Conservation (phyloP, 163 green algal genomes). For the Prototheca cutis region DNA sequence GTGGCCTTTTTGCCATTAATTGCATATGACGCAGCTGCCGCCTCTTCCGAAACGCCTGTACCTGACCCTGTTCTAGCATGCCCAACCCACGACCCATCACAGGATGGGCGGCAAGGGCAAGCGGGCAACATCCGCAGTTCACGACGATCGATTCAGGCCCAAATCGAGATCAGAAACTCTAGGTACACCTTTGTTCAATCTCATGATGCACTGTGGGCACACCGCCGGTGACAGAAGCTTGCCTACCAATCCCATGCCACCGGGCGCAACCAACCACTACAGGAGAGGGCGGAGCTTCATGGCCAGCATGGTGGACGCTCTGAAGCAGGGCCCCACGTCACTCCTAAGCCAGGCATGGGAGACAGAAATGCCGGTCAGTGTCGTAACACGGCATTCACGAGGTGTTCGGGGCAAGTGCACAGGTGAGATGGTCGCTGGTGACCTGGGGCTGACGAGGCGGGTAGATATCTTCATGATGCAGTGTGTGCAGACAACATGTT, state of each 20-base stretch:
- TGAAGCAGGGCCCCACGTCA: constrained; percentile 36
- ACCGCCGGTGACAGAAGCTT: not conserved
- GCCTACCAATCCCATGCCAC: not conserved
- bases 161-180: no score
- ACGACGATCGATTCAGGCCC: no score
- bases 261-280: not conserved
- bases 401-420: constrained; percentile 46
- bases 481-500: not conserved
- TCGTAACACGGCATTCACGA: constrained; percentile 53
- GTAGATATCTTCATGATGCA: not conserved
- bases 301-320: constrained; percentile 11
- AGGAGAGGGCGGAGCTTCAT: constrained; percentile 11
- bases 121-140: no score
- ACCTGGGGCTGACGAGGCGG: not conserved
- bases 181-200: no score
- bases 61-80: no score
- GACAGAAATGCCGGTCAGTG: constrained; percentile 24
- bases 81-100: no score
- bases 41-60: no score
- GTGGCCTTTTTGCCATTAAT: not conserved
- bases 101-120: no score
- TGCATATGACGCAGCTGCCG: not conserved
- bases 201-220: not conserved
- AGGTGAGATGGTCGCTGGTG: constrained; percentile 8
- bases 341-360: constrained; percentile 29